phyloP scores from a whole-genome alignment of 129 eudicot genomes.

The Gnaphalium uliginosum region DNA sequence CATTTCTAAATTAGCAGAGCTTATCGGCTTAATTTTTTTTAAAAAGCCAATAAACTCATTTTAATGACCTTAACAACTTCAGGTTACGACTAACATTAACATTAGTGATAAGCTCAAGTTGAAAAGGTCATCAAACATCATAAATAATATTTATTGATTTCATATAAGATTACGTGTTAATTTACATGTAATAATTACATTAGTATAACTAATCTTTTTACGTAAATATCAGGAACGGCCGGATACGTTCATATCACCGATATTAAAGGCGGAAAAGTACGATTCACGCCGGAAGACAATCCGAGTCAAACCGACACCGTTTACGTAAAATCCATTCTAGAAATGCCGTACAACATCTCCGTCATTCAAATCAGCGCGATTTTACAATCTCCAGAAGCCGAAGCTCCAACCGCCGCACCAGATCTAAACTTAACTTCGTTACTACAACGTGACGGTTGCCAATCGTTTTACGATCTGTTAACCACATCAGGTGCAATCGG shows the following conservation, averaged over 20 bases:
- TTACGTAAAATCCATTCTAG: conserved; percentile 66
- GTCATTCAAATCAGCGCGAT: conserved; percentile 71
- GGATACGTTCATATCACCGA: conserved; percentile 77
- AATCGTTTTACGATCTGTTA: conserved; percentile 55
- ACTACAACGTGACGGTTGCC: conserved; percentile 63
- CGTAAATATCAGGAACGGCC: conserved; percentile 35
- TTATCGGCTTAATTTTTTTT: neutral
- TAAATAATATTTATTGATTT: no score
- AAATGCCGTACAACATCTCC: conserved; percentile 70
- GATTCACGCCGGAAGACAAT: conserved; percentile 59
- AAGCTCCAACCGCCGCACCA: conserved; percentile 75
- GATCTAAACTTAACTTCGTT: conserved; percentile 50
- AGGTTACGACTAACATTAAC: no score
- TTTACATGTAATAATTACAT: no score
- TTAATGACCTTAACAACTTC: no score
- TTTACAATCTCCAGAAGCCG: conserved; percentile 67
- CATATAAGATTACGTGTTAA: no score
- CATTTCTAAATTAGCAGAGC: neutral
- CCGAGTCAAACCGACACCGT: conserved; percentile 38
- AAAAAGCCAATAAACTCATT: no score
- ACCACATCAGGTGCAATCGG: conserved; percentile 50
- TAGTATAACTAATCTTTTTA: no score
- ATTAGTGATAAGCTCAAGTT: no score
- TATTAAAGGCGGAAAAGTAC: conserved; percentile 73
- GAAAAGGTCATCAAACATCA: no score